Evolutionary conservation across 139 green algal species (phyloP).

Genomic region (Chlamydomonas schloesseri): DNA sequence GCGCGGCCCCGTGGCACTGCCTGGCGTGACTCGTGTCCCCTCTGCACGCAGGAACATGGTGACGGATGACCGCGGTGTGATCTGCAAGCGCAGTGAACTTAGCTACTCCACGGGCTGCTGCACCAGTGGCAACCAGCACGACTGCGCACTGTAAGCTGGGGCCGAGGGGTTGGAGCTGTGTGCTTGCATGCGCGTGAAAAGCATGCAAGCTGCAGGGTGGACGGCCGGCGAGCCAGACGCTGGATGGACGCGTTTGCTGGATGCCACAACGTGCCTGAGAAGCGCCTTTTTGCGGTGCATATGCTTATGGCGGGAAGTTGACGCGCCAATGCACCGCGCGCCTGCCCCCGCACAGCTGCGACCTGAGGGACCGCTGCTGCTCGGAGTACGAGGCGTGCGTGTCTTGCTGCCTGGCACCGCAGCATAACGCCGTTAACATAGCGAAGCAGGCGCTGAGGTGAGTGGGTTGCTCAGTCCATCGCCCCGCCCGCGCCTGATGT

Average conservation of each 20-base stretch:
- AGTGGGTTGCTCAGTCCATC: not conserved
- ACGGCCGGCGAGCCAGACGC: too few species aligned
- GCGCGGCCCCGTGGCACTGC: too few species aligned
- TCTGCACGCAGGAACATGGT: conserved; percentile 57
- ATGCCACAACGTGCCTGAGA: too few species aligned
- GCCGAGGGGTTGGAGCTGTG: not conserved
- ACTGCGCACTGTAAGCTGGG: conserved; percentile 57
- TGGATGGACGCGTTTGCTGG: too few species aligned
- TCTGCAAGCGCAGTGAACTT: conserved; percentile 67
- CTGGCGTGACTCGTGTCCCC: not conserved
- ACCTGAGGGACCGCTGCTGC: conserved; percentile 77
- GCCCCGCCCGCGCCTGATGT: too few species aligned
- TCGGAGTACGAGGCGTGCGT: conserved; percentile 83
- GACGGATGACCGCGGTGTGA: conserved; percentile 71
- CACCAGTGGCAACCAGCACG: conserved; percentile 59
- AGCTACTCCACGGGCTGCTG: conserved; percentile 79
- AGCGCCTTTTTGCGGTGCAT: too few species aligned
- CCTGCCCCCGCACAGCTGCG: too few species aligned
- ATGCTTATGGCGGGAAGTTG: too few species aligned
- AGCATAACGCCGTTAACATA: conserved; percentile 50
- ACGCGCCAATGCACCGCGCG: not conserved
- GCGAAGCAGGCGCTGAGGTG: conserved; percentile 46
- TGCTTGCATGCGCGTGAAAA: not conserved
- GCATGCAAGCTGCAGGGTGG: too few species aligned
- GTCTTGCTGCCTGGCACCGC: conserved; percentile 82